Evolutionary conservation across 1,284 basidiomycete genomes (phyloP).

Genomic region (Pseudozyma sp.): DNA sequence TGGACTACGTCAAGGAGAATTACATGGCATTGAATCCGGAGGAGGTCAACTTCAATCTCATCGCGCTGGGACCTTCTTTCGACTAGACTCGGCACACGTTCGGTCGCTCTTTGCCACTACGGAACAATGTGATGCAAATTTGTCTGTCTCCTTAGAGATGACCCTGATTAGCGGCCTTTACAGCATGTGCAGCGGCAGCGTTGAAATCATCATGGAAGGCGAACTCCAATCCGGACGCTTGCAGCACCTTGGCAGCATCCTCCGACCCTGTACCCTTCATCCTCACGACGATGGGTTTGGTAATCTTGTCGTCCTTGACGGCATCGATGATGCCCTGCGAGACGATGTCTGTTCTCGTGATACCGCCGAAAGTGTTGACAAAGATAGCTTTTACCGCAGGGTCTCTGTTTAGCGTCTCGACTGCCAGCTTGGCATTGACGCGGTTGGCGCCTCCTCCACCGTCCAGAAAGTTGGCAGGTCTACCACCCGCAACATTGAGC

Average conservation of each 20-base stretch:
- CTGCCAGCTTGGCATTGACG: conserved; percentile 50
- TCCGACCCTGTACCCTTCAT: conserved; percentile 54
- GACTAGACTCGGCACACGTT: conserved; percentile 6
- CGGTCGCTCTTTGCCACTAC: too few species aligned
- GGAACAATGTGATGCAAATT: too few species aligned
- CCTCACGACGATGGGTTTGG: conserved; percentile 53
- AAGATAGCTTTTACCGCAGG: conserved; percentile 56
- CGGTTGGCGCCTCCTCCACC: conserved; percentile 57
- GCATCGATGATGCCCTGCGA: conserved; percentile 59
- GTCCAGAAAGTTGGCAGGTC: conserved; percentile 59
- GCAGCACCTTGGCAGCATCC: conserved; percentile 44
- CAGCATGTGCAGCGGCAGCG: conserved; percentile 53
- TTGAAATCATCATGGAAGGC: conserved; percentile 56
- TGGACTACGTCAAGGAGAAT: conserved; percentile 57
- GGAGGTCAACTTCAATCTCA: conserved; percentile 64
- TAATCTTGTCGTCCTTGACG: conserved; percentile 51
- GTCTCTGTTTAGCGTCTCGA: conserved; percentile 56
- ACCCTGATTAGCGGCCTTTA: conserved; percentile 46
- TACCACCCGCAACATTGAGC: conserved; percentile 43
- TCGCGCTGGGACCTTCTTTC: conserved; percentile 56
- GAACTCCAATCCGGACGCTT: conserved; percentile 38
- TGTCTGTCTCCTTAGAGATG: conserved; percentile 14
- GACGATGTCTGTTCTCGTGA: conserved; percentile 55
- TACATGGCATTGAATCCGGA: conserved; percentile 63
- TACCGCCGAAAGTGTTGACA: conserved; percentile 58